Evolutionary conservation across 2,329 filamentous ascomycete genomes (phyloP).

Genomic region (Colletotrichum spinosum): DNA sequence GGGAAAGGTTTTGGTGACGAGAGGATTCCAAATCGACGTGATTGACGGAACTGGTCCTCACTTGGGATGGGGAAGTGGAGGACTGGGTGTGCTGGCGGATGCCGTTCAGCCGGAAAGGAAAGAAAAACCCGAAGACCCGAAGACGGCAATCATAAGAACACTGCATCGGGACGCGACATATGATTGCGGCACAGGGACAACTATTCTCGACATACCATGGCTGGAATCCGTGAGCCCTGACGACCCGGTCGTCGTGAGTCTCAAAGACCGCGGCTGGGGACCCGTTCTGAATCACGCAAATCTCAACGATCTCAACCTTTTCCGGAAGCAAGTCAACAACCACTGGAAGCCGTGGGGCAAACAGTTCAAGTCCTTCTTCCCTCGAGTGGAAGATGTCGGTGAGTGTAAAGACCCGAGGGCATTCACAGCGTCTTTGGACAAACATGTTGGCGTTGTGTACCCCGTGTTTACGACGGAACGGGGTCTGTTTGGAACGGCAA

Average conservation of each 20-base stretch:
- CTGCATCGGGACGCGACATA: constrained; percentile 18
- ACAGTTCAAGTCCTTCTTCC: constrained; percentile 12
- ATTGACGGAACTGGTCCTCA: constrained; percentile 21
- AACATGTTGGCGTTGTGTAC: constrained; percentile 25
- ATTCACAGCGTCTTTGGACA: constrained; percentile 24
- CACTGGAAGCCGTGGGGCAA: constrained; percentile 18
- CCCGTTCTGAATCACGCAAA: constrained; percentile 27
- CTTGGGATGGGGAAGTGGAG: constrained; percentile 18
- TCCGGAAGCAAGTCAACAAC: constrained; percentile 14
- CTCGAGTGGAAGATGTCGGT: not conserved
- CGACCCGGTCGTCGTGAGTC: constrained; percentile 5
- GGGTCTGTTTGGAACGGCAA: constrained; percentile 18
- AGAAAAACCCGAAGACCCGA: constrained; percentile 4
- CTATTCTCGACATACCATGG: constrained; percentile 28
- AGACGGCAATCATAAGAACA: constrained; percentile 10
- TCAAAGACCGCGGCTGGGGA: constrained; percentile 20
- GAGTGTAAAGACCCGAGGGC: constrained; percentile 3
- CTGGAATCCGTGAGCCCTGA: constrained; percentile 9
- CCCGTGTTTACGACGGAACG: constrained; percentile 20
- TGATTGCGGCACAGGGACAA: constrained; percentile 7
- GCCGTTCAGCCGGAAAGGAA: not conserved
- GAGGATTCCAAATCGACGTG: constrained; percentile 17
- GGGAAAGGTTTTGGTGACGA: not conserved
- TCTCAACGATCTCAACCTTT: constrained; percentile 19
- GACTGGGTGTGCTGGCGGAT: constrained; percentile 7